Base-by-base conservation (phyloP, 163 green algal genomes). In the Trebouxia gelatinosa region DNA sequence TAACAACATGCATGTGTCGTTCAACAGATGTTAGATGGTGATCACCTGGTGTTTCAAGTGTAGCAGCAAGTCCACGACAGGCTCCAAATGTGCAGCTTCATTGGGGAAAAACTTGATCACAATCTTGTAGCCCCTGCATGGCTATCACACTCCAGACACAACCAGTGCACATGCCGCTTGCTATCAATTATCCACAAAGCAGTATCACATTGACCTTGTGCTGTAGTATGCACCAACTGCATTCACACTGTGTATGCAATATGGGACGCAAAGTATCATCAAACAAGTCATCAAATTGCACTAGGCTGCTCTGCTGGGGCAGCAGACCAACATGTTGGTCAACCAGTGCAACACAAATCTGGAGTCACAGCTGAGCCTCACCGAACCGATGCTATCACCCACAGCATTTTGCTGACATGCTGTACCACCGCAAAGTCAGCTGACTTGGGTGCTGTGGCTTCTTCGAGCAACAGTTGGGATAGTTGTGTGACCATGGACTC, bases 51-150 rank as follows among this genome's bases (percentile, higher is more conserved):
- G 35, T 51, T 72, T 37, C 21, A 72, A n/a, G 3, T 51, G 35
- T 43, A 54, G 35, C 74, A 92, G 74, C 65, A 94, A 61, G 0
- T 46, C 71, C 13, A 89, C 61, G 43, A 93, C 92, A 0, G 87
- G 90, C 80, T 98, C 94, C 50, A 99, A 81, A 76, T 95, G 87
- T 48, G 84, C 71, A n/a, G 93, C 90, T 19, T 93, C 87, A 68
- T 96, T 91, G 5, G 95, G 94, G 58, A 98, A 97, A 80, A 99
- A 98, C 26, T 90, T 89, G 0, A 93, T 81, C 5, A 98, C 91
- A 0, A 88, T 92, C 83, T 98, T 98, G 78, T 91, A 88, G n/a
- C 96, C 95, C 82, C 74, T 97, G 88, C 81, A 93, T 31, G 31
- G 19, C 34, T 34, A 34, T 29, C 23, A n/a, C 11, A n/a, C n/a